Evolutionary conservation across 305 asterid genomes (phyloP), one percentile per base, ranked within the genome.

Genomic region (Fraxinus floribunda): DNA sequence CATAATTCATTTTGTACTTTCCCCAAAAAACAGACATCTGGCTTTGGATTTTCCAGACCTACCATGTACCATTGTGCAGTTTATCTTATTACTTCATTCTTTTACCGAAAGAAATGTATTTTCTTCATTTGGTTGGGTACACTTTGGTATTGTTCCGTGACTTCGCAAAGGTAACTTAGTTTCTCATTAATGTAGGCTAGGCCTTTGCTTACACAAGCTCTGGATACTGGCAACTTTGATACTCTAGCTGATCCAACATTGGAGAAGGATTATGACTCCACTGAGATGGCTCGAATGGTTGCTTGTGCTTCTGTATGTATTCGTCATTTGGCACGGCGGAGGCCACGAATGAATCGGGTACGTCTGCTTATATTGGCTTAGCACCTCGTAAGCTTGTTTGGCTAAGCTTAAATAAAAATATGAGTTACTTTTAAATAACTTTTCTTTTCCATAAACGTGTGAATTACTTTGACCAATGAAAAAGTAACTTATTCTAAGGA

Each of bases 311-410:
- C 95, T 80, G 97, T 87, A 78, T 93, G 94, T 41, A 93, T 94
- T 32, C 95, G 92, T 7, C 97, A 93, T 85, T 90, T 93, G 89
- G 95, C 97, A 82, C 91, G 98, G 30, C 89, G 90, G 35, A 88
- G 98, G 90, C 98, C 97, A 73, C 90, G 87, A 44, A 94, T 94
- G 92, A 86, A 89, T 86, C 94, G 88, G 97, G 98, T 94, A 86
- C 11, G 7, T 74, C 68, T 81, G 10, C 77, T 36, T 78, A 11
- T 16, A 24, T 75, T 75, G 11, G 71, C 57, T 24, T 11, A 81
- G 46, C 26, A 29, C 13, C 76, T 70, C 16, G 76, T 30, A 32
- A 70, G 76, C 76, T 29, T 29, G 38, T 32, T 66, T 70, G 76
- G 22, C 20, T 32, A 70, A 70, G 76, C 76, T 70, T 32, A 30